Evolutionary conservation across 1,284 basidiomycete species (phyloP).

Genomic region (Apiotrichum montevideense): DNA sequence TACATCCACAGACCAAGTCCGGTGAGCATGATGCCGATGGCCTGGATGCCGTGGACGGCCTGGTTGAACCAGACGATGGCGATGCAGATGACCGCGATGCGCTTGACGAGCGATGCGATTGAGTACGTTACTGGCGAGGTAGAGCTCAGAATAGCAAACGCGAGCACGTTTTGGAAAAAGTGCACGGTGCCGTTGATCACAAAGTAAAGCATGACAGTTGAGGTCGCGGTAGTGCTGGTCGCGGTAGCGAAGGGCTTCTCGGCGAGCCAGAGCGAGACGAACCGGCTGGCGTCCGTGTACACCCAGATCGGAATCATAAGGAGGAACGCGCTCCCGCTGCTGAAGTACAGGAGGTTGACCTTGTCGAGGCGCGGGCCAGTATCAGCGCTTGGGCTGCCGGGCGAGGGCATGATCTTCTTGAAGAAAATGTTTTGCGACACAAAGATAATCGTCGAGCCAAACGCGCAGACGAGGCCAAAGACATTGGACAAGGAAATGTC

Average conservation of each 20-base stretch:
- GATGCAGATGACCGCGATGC: slow-evolving; percentile 95
- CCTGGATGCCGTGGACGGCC: slow-evolving; percentile 75
- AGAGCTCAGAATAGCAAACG: slow-evolving; percentile 89
- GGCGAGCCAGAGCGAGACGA: slow-evolving; percentile 50
- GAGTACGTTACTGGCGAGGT: slow-evolving; percentile 98
- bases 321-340: slow-evolving; percentile 85
- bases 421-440: slow-evolving; percentile 99
- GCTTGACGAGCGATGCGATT: slow-evolving; percentile 95
- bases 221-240: slow-evolving; percentile 7
- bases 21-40: slow-evolving; percentile 76
- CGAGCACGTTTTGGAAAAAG: slow-evolving; percentile 94
- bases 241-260: slow-evolving; percentile 8
- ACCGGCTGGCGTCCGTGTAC: slow-evolving; percentile 69
- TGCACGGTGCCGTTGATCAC: slow-evolving; percentile 91
- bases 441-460: slow-evolving; percentile 90
- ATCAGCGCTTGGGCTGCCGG: slow-evolving; percentile 34
- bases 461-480: slow-evolving; percentile 78
- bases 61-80: slow-evolving; percentile 97
- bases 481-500: slow-evolving; percentile 80
- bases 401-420: slow-evolving; percentile 89
- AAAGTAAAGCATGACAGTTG: slow-evolving; percentile 59
- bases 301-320: slow-evolving; percentile 93
- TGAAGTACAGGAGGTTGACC: slow-evolving; percentile 92
- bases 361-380: slow-evolving; percentile 71
- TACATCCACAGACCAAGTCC: slow-evolving; percentile 93